Conservation (phyloP, 1,284 basidiomycete genomes). For the Heterobasidion parviporum region DNA sequence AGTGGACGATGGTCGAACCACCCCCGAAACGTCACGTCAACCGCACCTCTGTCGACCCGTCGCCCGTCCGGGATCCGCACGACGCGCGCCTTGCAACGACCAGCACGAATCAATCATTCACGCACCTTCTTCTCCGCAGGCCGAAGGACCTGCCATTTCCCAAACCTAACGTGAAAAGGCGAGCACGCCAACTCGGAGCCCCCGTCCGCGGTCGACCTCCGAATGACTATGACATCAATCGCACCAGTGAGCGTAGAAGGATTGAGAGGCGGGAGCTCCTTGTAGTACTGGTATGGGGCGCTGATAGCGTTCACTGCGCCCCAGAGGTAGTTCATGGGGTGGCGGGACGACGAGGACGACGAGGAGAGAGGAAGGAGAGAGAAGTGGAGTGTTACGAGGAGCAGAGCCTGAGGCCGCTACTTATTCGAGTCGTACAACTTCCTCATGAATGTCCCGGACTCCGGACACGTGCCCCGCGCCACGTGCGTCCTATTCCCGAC, state of each 20-base stretch:
- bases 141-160: slow-evolving; percentile 93
- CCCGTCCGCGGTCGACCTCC: slow-evolving; percentile 56
- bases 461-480: too few relatives aligned
- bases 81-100: too few relatives aligned
- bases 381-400: background rate
- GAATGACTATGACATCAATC: slow-evolving; percentile 94
- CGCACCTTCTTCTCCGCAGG: slow-evolving; percentile 90
- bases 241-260: slow-evolving; percentile 92
- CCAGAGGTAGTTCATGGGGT: slow-evolving; percentile 70
- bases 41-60: too few relatives aligned
- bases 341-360: background rate
- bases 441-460: too few relatives aligned
- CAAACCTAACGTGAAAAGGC: slow-evolving; percentile 97
- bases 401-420: too few relatives aligned
- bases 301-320: slow-evolving; percentile 75
- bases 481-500: too few relatives aligned
- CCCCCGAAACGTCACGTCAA: too few relatives aligned
- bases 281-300: slow-evolving; percentile 80
- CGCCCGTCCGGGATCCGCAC: too few relatives aligned
- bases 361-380: background rate
- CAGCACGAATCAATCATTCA: background rate
- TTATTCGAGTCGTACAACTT: too few relatives aligned
- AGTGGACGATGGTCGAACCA: too few relatives aligned
- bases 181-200: slow-evolving; percentile 79
- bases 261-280: slow-evolving; percentile 73